Conservation (phyloP, 202 grass and related monocot species). For the Saccharum hybrid region DNA sequence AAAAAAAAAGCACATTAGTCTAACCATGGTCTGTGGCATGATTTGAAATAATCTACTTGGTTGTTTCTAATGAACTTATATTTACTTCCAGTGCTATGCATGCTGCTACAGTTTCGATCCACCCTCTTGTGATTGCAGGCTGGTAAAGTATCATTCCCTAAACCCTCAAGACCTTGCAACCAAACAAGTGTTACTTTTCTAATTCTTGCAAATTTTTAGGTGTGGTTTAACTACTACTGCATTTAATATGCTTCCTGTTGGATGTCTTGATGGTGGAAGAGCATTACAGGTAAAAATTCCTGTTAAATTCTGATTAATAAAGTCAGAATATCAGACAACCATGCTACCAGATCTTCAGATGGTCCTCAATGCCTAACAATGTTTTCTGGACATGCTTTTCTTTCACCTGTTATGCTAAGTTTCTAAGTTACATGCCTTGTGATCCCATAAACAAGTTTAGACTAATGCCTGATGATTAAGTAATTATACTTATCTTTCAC, state of each 20-base stretch:
- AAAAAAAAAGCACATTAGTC: too few relatives aligned
- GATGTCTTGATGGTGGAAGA: constrained; percentile 98
- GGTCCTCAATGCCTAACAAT: constrained; percentile 25
- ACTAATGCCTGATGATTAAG: not conserved
- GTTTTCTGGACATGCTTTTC: constrained; percentile 14
- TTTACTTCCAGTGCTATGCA: constrained; percentile 84
- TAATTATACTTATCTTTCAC: not conserved
- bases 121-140: constrained; percentile 97
- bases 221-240: constrained; percentile 97
- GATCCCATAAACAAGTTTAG: constrained; percentile 17
- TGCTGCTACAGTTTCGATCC: constrained; percentile 87
- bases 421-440: not conserved
- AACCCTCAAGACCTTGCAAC: constrained; percentile 16
- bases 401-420: not conserved
- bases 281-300: constrained; percentile 71
- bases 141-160: constrained; percentile 65
- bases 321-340: not conserved
- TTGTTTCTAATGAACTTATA: constrained; percentile 41
- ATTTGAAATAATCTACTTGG: constrained; percentile 25
- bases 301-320: not conserved
- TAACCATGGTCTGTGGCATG: not conserved
- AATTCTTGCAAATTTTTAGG: constrained; percentile 58
- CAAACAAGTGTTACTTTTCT: constrained; percentile 36
- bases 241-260: constrained; percentile 99
- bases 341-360: not conserved